phyloP scores from a whole-genome alignment of 1,139 yeast genomes.

The Hanseniaspora uvarum region DNA sequence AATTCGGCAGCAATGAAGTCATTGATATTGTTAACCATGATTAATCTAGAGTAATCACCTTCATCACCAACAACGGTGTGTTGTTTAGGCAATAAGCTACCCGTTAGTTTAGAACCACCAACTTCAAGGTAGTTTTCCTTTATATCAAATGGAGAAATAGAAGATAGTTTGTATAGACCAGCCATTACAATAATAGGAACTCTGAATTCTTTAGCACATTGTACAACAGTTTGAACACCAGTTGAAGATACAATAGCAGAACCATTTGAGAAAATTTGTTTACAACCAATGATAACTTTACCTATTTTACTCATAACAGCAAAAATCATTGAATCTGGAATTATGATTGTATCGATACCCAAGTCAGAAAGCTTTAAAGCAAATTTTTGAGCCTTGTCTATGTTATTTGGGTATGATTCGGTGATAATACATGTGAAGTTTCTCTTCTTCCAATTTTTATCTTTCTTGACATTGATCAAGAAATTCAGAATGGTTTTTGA shows the following conservation, averaged over 20 bases:
- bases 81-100: conserved; percentile 29
- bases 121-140: conserved; percentile 74
- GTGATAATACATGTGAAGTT: conserved; percentile 86
- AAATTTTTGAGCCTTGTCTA: conserved; percentile 62
- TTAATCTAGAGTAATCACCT: conserved; percentile 41
- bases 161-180: conserved; percentile 86
- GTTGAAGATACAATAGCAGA: conserved; percentile 74
- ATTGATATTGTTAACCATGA: conserved; percentile 80
- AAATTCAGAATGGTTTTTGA: conserved; percentile 84
- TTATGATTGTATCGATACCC: conserved; percentile 78
- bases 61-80: conserved; percentile 21
- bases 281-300: conserved; percentile 84
- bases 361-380: conserved; percentile 73
- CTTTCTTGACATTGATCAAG: conserved; percentile 68
- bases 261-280: conserved; percentile 90
- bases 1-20: conserved; percentile 92
- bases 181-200: conserved; percentile 96
- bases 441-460: conserved; percentile 43
- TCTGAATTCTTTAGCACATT: conserved; percentile 86
- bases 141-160: conserved; percentile 84
- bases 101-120: conserved; percentile 56
- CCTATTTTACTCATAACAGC: conserved; percentile 98
- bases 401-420: conserved; percentile 84
- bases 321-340: conserved; percentile 86
- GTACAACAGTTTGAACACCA: conserved; percentile 89